Percentiles rank a stretch among this genome's conserved stretches.
phyloP scores from a whole-genome alignment of 2,329 filamentous ascomycete species.

The Sporothrix inflata region DNA sequence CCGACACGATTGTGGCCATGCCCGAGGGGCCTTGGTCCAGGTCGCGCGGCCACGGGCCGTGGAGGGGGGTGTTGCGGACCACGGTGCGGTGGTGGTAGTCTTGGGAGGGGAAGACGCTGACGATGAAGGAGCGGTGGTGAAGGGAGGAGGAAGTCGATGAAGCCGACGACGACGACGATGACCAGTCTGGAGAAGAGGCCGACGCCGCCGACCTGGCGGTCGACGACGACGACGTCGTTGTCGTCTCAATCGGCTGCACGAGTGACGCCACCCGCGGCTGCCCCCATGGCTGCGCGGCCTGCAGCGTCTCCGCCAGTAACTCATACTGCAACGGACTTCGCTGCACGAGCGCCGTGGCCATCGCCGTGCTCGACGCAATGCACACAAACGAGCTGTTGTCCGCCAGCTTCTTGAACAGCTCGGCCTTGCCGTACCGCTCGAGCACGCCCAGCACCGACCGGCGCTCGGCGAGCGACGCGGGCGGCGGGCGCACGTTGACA shows the following conservation, averaged over 20 bases:
- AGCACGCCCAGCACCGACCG: slow-evolving; percentile 58
- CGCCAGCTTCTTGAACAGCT: slow-evolving; percentile 56
- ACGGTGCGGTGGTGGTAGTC: slow-evolving; percentile 47
- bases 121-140: slow-evolving; percentile 45
- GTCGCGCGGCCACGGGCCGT: slow-evolving; percentile 48
- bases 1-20: slow-evolving; percentile 21
- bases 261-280: slow-evolving; percentile 31
- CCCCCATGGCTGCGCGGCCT: slow-evolving; percentile 33
- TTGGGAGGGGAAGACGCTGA: slow-evolving; percentile 47
- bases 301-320: slow-evolving; percentile 40
- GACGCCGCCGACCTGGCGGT: background rate
- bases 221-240: background rate
- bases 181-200: background rate
- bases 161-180: background rate
- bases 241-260: slow-evolving; percentile 33
- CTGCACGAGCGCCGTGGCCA: slow-evolving; percentile 46
- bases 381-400: slow-evolving; percentile 55
- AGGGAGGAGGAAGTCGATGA: background rate
- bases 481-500: slow-evolving; percentile 56
- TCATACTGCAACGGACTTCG: slow-evolving; percentile 54
- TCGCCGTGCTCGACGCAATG: slow-evolving; percentile 48
- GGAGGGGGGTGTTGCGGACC: slow-evolving; percentile 44
- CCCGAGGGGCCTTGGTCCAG: slow-evolving; percentile 17
- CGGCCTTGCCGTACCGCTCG: slow-evolving; percentile 53
- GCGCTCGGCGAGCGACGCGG: slow-evolving; percentile 57